Evolutionary conservation across 75 land plant species (phyloP), one percentile per base, ranked within the genome.

Genomic region (Ceratopteris richardii): DNA sequence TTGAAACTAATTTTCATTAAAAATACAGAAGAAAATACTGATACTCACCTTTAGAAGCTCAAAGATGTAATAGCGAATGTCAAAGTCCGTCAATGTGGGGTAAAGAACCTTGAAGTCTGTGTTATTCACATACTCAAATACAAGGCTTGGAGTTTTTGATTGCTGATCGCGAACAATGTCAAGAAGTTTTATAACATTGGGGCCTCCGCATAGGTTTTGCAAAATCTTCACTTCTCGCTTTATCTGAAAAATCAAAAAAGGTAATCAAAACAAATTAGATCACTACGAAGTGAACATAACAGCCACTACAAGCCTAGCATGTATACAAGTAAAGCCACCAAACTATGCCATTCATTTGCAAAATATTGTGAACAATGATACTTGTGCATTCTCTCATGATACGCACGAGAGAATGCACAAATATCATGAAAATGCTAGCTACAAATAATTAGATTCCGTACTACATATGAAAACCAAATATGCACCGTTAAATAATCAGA

Each of bases 1-100:
- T n/a, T n/a, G n/a, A n/a, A n/a, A n/a, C n/a, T n/a, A n/a, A n/a
- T n/a, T n/a, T n/a, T n/a, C n/a, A n/a, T n/a, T n/a, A n/a, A n/a
- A n/a, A n/a, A n/a, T n/a, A n/a, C n/a, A n/a, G n/a, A n/a, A n/a
- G n/a, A n/a, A n/a, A n/a, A n/a, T n/a, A n/a, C n/a, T n/a, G n/a
- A n/a, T n/a, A n/a, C n/a, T n/a, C n/a, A 82, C 90, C 86, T 86
- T 88, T 24, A 88, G 78, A 28, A 88, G 85, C 80, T 88, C 92
- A 57, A 81, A 81, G 43, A 85, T 79, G 74, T 88, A 88, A 61
- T 82, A 85, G 29, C 83, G 85, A 25, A 85, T 88, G 61, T 85
- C 93, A 73, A 85, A 81, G 65, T 85, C 92, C 20, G 89, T 76
- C 67, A 88, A 61, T 30, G 92, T 85, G 0, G 92, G 89, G 39